Conservation (phyloP, 768 basidiomycete genomes). For the Lentinula sp. region DNA sequence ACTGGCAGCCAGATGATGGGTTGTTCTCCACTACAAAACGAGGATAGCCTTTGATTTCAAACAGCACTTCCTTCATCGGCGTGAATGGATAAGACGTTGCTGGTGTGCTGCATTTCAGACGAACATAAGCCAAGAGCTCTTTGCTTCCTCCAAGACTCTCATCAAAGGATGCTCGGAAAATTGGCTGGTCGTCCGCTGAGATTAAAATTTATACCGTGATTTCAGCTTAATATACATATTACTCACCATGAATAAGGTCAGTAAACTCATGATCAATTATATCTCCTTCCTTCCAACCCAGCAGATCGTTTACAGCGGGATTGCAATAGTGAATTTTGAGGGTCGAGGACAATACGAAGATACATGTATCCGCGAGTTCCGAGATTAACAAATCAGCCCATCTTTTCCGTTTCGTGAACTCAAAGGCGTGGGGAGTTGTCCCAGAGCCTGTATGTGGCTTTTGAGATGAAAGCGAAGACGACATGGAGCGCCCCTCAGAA, state of each 20-base stretch:
- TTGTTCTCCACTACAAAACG: constrained; percentile 36
- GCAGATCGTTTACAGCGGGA: constrained; percentile 58
- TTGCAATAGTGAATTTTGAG: constrained; percentile 67
- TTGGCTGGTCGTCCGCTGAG: constrained; percentile 51
- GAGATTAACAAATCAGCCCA: constrained; percentile 79
- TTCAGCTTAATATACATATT: background rate
- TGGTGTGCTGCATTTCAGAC: constrained; percentile 46
- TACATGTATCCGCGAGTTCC: constrained; percentile 69
- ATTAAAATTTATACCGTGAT: constrained; percentile 7
- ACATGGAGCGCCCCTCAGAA: background rate
- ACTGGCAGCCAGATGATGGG: constrained; percentile 36
- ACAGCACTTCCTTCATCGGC: constrained; percentile 46
- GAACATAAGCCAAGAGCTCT: constrained; percentile 54
- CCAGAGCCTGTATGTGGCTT: background rate
- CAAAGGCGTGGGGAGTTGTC: constrained; percentile 40
- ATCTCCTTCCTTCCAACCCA: constrained; percentile 75
- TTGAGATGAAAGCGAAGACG: background rate
- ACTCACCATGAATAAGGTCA: constrained; percentile 61
- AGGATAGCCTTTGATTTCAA: constrained; percentile 66
- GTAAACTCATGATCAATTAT: constrained; percentile 61
- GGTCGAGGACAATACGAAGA: constrained; percentile 59
- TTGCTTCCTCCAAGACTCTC: constrained; percentile 41
- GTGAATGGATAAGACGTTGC: constrained; percentile 16
- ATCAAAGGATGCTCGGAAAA: constrained; percentile 52
- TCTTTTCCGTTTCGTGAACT: constrained; percentile 82